Percentiles rank a stretch among this genome's conserved stretches.
Evolutionary conservation across 768 basidiomycete species (phyloP).

Genomic region (Trametes elegans): DNA sequence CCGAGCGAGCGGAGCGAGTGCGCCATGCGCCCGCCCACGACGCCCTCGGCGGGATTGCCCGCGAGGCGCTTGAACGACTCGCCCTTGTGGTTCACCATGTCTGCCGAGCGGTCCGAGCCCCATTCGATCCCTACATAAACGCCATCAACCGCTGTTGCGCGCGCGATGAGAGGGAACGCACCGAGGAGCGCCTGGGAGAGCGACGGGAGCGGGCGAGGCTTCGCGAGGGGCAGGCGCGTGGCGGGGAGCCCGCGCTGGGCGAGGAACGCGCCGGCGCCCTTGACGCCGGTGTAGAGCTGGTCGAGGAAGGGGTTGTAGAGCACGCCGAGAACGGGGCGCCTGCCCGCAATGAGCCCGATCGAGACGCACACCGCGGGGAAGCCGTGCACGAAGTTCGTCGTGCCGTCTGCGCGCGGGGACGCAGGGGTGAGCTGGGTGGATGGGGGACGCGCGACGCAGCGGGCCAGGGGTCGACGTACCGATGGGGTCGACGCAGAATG

Average conservation of each 20-base stretch:
- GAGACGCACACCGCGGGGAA: conserved; percentile 91
- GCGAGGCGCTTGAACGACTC: conserved; percentile 73
- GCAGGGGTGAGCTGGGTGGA: not conserved
- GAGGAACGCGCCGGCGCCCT: conserved; percentile 73
- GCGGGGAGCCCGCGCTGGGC: conserved; percentile 45
- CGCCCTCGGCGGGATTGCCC: conserved; percentile 59
- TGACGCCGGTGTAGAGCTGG: conserved; percentile 78
- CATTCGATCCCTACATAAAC: conserved; percentile 78
- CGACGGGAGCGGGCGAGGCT: conserved; percentile 69
- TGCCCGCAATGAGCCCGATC: conserved; percentile 82
- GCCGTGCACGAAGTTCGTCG: conserved; percentile 84
- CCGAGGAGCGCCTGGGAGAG: conserved; percentile 73
- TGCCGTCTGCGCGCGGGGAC: conserved; percentile 55
- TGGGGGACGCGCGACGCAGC: too few relatives aligned
- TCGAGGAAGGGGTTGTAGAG: conserved; percentile 92
- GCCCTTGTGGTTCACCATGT: conserved; percentile 55
- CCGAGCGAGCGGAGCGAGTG: conserved; percentile 84
- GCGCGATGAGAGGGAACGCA: conserved; percentile 8
- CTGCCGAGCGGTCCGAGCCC: conserved; percentile 72
- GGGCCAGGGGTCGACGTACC: too few relatives aligned
- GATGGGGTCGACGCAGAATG: conserved; percentile 96
- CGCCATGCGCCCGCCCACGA: conserved; percentile 76
- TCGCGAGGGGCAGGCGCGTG: conserved; percentile 63
- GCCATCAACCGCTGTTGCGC: not conserved
- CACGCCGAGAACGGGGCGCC: conserved; percentile 83